These are phyloP conservation scores for Phtheirospermum japonicum DNA, from an alignment of 257 asterid genomes.

Conservation along the genomic window DNA sequence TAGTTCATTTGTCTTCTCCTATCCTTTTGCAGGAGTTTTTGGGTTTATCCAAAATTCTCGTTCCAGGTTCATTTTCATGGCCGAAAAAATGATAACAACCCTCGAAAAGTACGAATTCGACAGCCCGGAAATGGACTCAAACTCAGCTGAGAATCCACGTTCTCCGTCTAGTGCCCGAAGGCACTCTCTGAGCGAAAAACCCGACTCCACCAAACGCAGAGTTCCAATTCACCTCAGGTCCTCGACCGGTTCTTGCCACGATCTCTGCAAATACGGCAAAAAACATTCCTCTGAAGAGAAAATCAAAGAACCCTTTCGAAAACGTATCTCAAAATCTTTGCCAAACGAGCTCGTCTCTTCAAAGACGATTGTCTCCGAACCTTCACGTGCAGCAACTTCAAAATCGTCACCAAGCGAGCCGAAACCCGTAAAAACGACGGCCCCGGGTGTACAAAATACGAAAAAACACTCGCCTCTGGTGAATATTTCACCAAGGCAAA, in stretches of 20 bases:
- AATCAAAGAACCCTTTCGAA: slow-evolving; percentile 32
- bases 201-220: slow-evolving; percentile 26
- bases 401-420: background rate
- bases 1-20: background rate
- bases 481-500: slow-evolving; percentile 25
- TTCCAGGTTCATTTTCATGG: slow-evolving; percentile 37
- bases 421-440: background rate
- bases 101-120: slow-evolving; percentile 31
- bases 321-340: slow-evolving; percentile 30
- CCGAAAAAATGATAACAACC: slow-evolving; percentile 34
- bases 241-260: slow-evolving; percentile 92
- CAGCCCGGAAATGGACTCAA: slow-evolving; percentile 24
- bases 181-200: slow-evolving; percentile 27
- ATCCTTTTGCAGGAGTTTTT: slow-evolving; percentile 32
- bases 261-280: slow-evolving; percentile 76
- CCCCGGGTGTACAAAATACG: background rate
- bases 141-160: slow-evolving; percentile 20
- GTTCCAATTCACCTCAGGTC: slow-evolving; percentile 71
- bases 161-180: background rate
- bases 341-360: slow-evolving; percentile 30
- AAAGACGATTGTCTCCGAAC: slow-evolving; percentile 19
- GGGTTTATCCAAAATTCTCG: slow-evolving; percentile 17
- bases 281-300: slow-evolving; percentile 37
- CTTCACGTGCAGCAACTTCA: background rate
- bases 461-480: slow-evolving; percentile 10